These are phyloP conservation scores for Magnolia kwangsiensis DNA, from an alignment of 164 flowering plant species.

Conservation along the genomic window DNA sequence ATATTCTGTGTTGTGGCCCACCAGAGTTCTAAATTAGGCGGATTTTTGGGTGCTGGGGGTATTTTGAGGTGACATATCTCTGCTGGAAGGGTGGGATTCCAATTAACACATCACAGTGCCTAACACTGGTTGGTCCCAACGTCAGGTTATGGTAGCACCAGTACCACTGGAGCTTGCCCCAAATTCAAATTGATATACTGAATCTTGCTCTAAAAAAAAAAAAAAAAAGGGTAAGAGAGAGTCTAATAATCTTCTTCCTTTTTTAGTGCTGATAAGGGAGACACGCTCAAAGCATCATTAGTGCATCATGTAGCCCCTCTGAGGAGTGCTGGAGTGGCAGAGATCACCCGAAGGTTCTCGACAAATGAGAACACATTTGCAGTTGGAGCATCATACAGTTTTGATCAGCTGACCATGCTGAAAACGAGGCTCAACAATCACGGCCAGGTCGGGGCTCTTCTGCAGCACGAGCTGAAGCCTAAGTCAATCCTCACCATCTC, in stretches of 20 bases:
- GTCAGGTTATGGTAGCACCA: no score
- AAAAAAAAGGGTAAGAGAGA: neutral
- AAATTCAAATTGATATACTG: no score
- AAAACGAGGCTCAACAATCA: constrained; percentile 90
- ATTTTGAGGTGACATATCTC: no score
- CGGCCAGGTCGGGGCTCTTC: constrained; percentile 73
- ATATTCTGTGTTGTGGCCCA: no score
- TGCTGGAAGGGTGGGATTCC: no score
- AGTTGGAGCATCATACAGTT: constrained; percentile 65
- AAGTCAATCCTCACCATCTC: constrained; percentile 69
- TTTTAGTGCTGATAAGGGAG: constrained; percentile 84
- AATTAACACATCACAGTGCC: no score
- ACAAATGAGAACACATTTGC: constrained; percentile 91
- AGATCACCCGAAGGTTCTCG: constrained; percentile 71
- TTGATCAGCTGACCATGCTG: constrained; percentile 61
- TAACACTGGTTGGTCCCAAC: no score
- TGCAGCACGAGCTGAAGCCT: constrained; percentile 75
- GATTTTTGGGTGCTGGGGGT: no score
- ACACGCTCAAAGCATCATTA: constrained; percentile 65
- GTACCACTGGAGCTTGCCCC: no score
- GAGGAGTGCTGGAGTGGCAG: constrained; percentile 67
- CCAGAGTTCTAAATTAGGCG: no score
- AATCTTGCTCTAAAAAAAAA: no score
- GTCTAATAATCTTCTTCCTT: neutral
- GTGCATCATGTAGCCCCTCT: constrained; percentile 51